Percentiles rank a stretch among this genome's conserved stretches.
phyloP scores from a whole-genome alignment of 257 asterid species.

The Przewalskia tangutica region DNA sequence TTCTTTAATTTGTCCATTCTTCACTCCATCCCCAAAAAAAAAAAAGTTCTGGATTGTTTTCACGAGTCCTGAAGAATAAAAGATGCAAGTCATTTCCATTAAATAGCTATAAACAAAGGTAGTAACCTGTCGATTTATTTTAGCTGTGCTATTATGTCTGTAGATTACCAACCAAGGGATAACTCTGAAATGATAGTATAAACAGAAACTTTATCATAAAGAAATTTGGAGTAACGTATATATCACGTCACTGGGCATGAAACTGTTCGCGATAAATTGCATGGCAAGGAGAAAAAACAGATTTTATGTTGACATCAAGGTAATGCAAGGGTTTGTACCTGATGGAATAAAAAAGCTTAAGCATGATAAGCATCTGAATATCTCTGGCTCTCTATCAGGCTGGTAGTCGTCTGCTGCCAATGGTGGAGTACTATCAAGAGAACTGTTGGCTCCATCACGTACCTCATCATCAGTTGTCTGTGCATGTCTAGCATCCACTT shows the following conservation, averaged over 20 bases:
- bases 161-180: neutral
- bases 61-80: neutral
- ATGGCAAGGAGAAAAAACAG: neutral
- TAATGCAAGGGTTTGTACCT: constrained; percentile 26
- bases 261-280: neutral
- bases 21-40: neutral
- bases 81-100: neutral
- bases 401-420: constrained; percentile 21
- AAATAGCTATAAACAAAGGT: neutral
- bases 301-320: neutral
- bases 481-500: constrained; percentile 4
- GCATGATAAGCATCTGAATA: constrained; percentile 92
- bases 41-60: neutral
- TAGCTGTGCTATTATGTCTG: neutral
- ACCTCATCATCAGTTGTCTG: constrained; percentile 17
- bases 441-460: constrained; percentile 15
- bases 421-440: constrained; percentile 17
- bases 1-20: neutral
- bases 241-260: neutral
- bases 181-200: neutral
- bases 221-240: neutral
- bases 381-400: constrained; percentile 36
- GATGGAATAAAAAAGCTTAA: constrained; percentile 76
- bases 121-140: neutral
- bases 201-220: neutral